Evolutionary conservation across 257 asterid species (phyloP), one percentile per base, ranked within the genome.

Genomic region (Solanum ossicruentum): DNA sequence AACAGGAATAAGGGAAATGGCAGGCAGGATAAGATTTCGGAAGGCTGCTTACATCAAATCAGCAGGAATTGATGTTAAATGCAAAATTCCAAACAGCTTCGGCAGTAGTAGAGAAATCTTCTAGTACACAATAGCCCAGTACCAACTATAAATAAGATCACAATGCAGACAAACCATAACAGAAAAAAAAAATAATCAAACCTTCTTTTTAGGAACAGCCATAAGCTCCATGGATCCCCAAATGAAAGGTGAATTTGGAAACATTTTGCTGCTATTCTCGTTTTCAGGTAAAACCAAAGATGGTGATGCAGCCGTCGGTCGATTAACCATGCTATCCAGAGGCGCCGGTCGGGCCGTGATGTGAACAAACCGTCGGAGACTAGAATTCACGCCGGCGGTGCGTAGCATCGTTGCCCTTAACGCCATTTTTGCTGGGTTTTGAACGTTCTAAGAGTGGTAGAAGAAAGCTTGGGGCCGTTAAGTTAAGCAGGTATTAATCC

Each of bases 141-240:
- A 26, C 26, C 26, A 26, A 26, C 26, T 26, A 26, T 26, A 26
- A 26, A 26, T 26, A 26, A 26, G 26, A 26, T 26, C 26, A 26
- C 26, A 26, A 26, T 0, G 26, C 26, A 26, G 26, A 26, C 26
- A 26, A 26, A 26, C 26, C 26, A 26, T 26, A 26, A 26, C 26
- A 26, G 36, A 61, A 16, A 28, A 21, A 28, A 21, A 6, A 3
- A 18, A 5, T 41, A 41, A 71, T 20, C 57, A 21, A 58, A 91
- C 98, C 97, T 92, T 94, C 86, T 73, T 92, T 85, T 92, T 94
- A 58, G 97, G 98, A 56, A 94, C 98, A 79, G 97, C 97, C 98
- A 93, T 93, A 39, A 94, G 93, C 88, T 94, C 95, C 93, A 94
- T 90, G 39, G 90, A 89, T 10, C 92, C 97, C 43, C 79, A 83